Conservation (phyloP, 257 asterid species). For the Eucommia ulmoides region DNA sequence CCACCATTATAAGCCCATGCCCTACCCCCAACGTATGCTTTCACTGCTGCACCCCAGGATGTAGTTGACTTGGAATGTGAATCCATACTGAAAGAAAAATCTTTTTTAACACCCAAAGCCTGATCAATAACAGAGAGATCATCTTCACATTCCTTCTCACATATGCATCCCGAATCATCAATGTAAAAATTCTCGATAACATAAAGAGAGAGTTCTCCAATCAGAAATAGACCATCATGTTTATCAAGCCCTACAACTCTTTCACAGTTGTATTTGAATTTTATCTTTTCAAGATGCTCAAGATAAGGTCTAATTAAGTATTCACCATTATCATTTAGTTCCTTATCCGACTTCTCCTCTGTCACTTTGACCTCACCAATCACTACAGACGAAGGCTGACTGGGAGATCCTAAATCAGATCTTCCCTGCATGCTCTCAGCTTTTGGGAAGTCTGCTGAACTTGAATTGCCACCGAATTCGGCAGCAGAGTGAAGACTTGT, state of each 20-base stretch:
- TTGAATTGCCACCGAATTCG: slow-evolving; percentile 73
- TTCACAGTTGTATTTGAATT: slow-evolving; percentile 86
- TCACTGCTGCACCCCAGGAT: slow-evolving; percentile 75
- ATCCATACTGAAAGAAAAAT: slow-evolving; percentile 72
- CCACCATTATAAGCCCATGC: slow-evolving; percentile 99
- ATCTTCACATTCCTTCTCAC: slow-evolving; percentile 88
- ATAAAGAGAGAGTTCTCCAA: slow-evolving; percentile 81
- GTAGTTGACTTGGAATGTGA: slow-evolving; percentile 75
- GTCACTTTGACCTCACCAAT: slow-evolving; percentile 49
- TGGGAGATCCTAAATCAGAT: slow-evolving; percentile 74
- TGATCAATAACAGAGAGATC: slow-evolving; percentile 91
- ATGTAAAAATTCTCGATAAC: slow-evolving; percentile 90
- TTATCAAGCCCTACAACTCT: slow-evolving; percentile 98
- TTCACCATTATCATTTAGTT: slow-evolving; percentile 86
- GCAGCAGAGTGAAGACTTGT: slow-evolving; percentile 87
- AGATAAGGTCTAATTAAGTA: slow-evolving; percentile 90
- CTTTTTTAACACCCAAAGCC: slow-evolving; percentile 96
- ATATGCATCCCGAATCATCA: slow-evolving; percentile 85
- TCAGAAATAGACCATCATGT: slow-evolving; percentile 89
- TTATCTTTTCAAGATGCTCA: slow-evolving; percentile 78
- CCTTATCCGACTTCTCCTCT: slow-evolving; percentile 79
- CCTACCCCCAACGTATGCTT: slow-evolving; percentile 73
- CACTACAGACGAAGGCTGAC: slow-evolving; percentile 50
- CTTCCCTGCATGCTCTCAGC: slow-evolving; percentile 62
- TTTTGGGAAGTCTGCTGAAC: slow-evolving; percentile 55